Evolutionary conservation across 306 rosid species (phyloP).

Genomic region (Cicer arietinum): DNA sequence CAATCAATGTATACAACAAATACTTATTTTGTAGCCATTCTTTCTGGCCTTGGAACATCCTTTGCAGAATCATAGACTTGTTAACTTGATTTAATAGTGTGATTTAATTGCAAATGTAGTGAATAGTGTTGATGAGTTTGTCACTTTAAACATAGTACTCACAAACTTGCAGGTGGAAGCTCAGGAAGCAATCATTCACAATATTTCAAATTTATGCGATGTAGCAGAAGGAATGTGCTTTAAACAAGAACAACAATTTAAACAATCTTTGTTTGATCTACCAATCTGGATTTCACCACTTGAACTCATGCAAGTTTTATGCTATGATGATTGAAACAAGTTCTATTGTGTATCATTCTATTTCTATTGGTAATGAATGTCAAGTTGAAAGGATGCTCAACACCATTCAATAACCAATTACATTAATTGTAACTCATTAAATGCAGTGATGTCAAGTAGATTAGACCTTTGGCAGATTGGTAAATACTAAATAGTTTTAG

Average conservation of each 20-base stretch:
- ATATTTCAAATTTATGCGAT: constrained; percentile 65
- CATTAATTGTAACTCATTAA: constrained; percentile 40
- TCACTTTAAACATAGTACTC: constrained; percentile 25
- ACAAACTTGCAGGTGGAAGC: constrained; percentile 63
- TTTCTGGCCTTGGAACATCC: not conserved
- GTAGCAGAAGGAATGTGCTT: constrained; percentile 63
- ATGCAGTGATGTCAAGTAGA: constrained; percentile 47
- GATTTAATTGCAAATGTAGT: constrained; percentile 13
- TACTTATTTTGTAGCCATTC: not conserved
- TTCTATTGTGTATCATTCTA: constrained; percentile 37
- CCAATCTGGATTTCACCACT: constrained; percentile 74
- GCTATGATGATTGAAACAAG: constrained; percentile 49
- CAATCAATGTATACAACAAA: not conserved
- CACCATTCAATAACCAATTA: constrained; percentile 30
- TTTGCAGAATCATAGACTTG: constrained; percentile 10
- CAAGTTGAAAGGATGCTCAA: constrained; percentile 30
- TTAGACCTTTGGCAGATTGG: constrained; percentile 45
- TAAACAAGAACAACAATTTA: constrained; percentile 56
- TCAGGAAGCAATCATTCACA: constrained; percentile 66
- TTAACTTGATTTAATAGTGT: not conserved
- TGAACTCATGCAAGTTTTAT: constrained; percentile 62
- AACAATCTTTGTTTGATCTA: constrained; percentile 62
- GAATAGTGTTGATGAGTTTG: constrained; percentile 22
- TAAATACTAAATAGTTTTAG: constrained; percentile 46
- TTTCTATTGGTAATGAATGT: constrained; percentile 34